A percentile compares a stretch with the other conserved stretches of the same genome.
Evolutionary conservation across 169 alveolate genomes (phyloP).

Genomic region (Cryptosporidium xiaoi): DNA sequence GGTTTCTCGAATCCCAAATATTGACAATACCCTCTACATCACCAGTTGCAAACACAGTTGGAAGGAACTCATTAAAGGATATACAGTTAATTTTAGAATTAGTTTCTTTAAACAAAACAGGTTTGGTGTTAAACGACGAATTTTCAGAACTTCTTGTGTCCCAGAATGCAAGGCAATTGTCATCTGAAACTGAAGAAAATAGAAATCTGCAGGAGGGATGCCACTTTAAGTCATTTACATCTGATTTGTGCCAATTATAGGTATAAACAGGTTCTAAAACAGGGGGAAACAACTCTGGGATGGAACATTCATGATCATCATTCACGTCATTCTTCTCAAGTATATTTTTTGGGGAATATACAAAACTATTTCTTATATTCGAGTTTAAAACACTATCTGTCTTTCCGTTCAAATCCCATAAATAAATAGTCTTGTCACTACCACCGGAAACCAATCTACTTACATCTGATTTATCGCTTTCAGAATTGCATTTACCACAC

Average conservation of each 20-base stretch:
- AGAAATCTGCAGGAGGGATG: slow-evolving; percentile 77
- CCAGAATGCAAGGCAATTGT: slow-evolving; percentile 81
- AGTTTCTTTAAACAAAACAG: slow-evolving; percentile 79
- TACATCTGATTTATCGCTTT: slow-evolving; percentile 74
- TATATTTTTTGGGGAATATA: neutral
- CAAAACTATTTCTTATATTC: slow-evolving; percentile 18
- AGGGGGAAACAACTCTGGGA: slow-evolving; percentile 68
- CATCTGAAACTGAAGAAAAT: slow-evolving; percentile 86
- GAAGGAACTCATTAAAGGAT: slow-evolving; percentile 83
- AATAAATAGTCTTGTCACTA: slow-evolving; percentile 87
- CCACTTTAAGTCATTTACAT: slow-evolving; percentile 85
- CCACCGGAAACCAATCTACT: slow-evolving; percentile 90
- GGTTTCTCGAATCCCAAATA: slow-evolving; percentile 85
- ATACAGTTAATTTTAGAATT: slow-evolving; percentile 80
- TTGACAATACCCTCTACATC: slow-evolving; percentile 83
- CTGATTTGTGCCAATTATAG: slow-evolving; percentile 80
- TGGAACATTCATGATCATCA: neutral
- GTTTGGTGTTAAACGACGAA: slow-evolving; percentile 44
- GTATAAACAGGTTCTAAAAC: slow-evolving; percentile 74
- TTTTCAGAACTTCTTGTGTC: slow-evolving; percentile 79
- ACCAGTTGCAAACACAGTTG: slow-evolving; percentile 80
- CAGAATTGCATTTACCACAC: neutral
- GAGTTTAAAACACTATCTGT: slow-evolving; percentile 17
- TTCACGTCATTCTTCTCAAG: neutral
- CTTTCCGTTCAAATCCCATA: slow-evolving; percentile 90